Evolutionary conservation across 257 asterid genomes (phyloP).

Genomic region (Echites panduratus): DNA sequence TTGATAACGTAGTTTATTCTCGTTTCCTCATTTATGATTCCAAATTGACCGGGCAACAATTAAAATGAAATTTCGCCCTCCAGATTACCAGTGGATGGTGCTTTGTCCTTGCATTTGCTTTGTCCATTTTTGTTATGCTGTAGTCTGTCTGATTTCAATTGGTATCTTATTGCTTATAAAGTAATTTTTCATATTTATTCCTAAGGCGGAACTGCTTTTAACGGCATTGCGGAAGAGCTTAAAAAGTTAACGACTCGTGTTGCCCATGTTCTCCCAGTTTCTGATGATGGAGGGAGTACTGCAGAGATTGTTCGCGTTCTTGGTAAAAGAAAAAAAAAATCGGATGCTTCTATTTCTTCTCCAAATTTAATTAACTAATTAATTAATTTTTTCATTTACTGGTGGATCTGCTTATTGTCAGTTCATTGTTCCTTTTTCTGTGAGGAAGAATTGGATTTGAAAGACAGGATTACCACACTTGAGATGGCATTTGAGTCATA

Average conservation of each 20-base stretch:
- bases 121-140: not conserved
- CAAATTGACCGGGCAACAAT: not conserved
- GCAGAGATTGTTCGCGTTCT: slow-evolving; percentile 99
- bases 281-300: slow-evolving; percentile 99
- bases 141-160: not conserved
- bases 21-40: not conserved
- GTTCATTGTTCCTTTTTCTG: not conserved
- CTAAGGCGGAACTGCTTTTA: slow-evolving; percentile 94
- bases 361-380: no score
- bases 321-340: slow-evolving; percentile 45
- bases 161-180: not conserved
- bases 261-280: slow-evolving; percentile 93
- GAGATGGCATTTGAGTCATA: not conserved
- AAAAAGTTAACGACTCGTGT: slow-evolving; percentile 81
- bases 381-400: no score
- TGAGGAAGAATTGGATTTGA: not conserved
- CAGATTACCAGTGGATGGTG: not conserved
- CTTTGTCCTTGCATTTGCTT: not conserved
- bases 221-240: slow-evolving; percentile 96
- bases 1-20: not conserved
- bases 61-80: not conserved
- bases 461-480: not conserved
- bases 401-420: not conserved
- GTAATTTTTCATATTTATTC: not conserved
- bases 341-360: slow-evolving; percentile 15